Base-by-base conservation (phyloP, 2,329 filamentous ascomycete species). In the Metarhizium humberi region DNA sequence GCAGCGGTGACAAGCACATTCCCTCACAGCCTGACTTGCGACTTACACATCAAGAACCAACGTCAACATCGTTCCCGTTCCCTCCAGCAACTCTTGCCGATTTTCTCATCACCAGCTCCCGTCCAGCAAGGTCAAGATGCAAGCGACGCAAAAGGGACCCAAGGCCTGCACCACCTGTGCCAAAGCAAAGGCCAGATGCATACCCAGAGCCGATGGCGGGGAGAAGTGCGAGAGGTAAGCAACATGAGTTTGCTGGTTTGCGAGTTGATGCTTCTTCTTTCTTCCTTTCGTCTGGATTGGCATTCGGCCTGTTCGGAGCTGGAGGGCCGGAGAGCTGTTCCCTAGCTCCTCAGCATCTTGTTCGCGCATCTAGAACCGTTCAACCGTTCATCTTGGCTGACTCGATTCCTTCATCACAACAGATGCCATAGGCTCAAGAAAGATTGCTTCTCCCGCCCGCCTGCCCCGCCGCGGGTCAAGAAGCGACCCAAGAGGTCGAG, bases 111-210 rank as follows among this genome's bases (percentile, higher is more conserved):
- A 30, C 36, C n/a, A 43, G 16, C n/a, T 25, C 13, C 30, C 34
- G 18, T 13, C 45, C 10, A 43, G 29, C 6, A 29, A 34, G 46
- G 50, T 57, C 55, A 30, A 51, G 40, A 63, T 66, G 63, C 58
- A 69, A 55, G 54, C 60, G 14, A 62, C 63, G 49, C 67, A 66
- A 60, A 76, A 73, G 58, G 76, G 76, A 13, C 76, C 77, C 3
- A 73, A 75, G 59, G 77, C 77, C 47, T 79, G 77, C 61, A 69
- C 69, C 1, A 78, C 75, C 2, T 79, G 77, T 61, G 77, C 77
- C 56, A 77, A 73, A 60, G 77, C 77, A n/a, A 79, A 79, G 62
- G 72, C 75, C 34, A 69, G 76, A 60, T 79, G 77, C 48, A 73
- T 77, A 30, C 68, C 74, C 0, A 73, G 76, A 3, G 71, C 72